phyloP scores from a whole-genome alignment of 164 flowering plant species.

The Dillenia turbinata region DNA sequence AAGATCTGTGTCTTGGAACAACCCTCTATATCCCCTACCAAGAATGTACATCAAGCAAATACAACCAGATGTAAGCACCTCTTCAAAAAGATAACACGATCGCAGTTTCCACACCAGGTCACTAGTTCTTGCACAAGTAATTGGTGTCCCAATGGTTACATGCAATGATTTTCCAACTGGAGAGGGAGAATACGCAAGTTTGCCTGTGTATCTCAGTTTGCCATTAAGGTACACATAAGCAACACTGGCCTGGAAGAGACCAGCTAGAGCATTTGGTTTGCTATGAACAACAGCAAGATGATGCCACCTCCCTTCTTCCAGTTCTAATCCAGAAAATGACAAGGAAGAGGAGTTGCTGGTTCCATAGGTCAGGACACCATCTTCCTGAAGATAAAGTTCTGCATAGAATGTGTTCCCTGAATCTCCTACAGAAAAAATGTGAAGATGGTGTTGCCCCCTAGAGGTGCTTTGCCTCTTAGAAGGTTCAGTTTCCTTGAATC shows the following conservation, averaged over 20 bases:
- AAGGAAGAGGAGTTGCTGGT: conserved; percentile 83
- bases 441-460: conserved; percentile 35
- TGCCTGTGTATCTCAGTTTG: conserved; percentile 92
- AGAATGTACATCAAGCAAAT: conserved; percentile 97
- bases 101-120: conserved; percentile 86
- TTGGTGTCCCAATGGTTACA: conserved; percentile 85
- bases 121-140: conserved; percentile 52
- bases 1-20: conserved; percentile 90
- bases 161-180: conserved; percentile 91
- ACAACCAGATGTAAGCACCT: conserved; percentile 85
- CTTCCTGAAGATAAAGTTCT: conserved; percentile 89
- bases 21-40: conserved; percentile 98
- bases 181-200: conserved; percentile 93
- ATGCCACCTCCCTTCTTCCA: conserved; percentile 96
- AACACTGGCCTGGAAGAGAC: conserved; percentile 95
- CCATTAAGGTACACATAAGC: conserved; percentile 93
- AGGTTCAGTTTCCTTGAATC: conserved; percentile 44
- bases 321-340: conserved; percentile 79
- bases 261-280: conserved; percentile 99
- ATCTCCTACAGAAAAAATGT: conserved; percentile 89
- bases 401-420: conserved; percentile 65
- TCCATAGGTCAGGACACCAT: conserved; percentile 86
- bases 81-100: conserved; percentile 93
- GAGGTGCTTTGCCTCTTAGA: conserved; percentile 36
- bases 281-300: conserved; percentile 98